These are phyloP conservation scores for Cadophora sp. DNA, from an alignment of 2,329 filamentous ascomycete genomes.

Conservation along the genomic window DNA sequence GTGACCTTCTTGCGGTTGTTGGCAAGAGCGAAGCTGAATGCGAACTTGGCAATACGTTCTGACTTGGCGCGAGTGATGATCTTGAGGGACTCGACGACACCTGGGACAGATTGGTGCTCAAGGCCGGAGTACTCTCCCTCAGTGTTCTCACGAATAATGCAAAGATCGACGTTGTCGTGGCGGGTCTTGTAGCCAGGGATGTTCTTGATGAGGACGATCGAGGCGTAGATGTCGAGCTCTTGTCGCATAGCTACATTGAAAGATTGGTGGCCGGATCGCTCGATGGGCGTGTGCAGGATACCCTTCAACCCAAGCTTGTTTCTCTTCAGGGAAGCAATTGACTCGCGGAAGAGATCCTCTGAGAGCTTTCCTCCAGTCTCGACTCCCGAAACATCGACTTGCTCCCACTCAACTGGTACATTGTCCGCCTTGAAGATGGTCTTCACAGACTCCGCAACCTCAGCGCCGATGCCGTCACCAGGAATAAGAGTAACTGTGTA, in stretches of 20 bases:
- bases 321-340: conserved; percentile 91
- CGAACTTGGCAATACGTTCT: conserved; percentile 98
- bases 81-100: conserved; percentile 99
- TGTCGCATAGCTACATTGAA: conserved; percentile 99
- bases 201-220: conserved; percentile 98
- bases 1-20: conserved; percentile 99
- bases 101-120: conserved; percentile 95
- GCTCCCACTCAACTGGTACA: conserved; percentile 98
- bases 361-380: conserved; percentile 83
- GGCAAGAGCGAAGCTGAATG: conserved; percentile 95
- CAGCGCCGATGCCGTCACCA: conserved; percentile 97
- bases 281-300: conserved; percentile 96
- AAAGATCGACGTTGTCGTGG: conserved; percentile 96
- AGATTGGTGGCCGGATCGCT: conserved; percentile 95
- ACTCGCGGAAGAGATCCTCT: conserved; percentile 94
- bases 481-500: conserved; percentile 99
- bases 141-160: conserved; percentile 99
- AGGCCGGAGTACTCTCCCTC: conserved; percentile 99
- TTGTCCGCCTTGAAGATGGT: conserved; percentile 99
- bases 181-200: conserved; percentile 98
- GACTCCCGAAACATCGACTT: conserved; percentile 93
- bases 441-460: conserved; percentile 98
- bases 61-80: conserved; percentile 99
- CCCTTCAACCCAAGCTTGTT: conserved; percentile 99
- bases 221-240: conserved; percentile 99